Evolutionary conservation across 73 alveolate genomes (phyloP).

Genomic region (Blepharisma stoltei): DNA sequence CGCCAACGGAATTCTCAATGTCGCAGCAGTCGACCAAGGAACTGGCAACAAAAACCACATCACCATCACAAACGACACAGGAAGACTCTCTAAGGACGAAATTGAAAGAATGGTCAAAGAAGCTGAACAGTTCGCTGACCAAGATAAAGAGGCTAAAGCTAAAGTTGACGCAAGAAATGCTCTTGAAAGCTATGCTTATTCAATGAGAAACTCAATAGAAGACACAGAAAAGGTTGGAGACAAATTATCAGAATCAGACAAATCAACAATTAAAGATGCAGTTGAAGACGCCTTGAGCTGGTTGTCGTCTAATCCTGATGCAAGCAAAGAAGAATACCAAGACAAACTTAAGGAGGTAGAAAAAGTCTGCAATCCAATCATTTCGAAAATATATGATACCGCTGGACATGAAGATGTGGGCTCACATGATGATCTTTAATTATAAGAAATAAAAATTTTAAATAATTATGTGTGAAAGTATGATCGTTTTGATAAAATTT

Average conservation of each 20-base stretch:
- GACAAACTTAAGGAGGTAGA: slow-evolving; percentile 66
- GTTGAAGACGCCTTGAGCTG: slow-evolving; percentile 77
- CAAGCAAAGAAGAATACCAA: slow-evolving; percentile 82
- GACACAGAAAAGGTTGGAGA: slow-evolving; percentile 75
- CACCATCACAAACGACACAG: slow-evolving; percentile 96
- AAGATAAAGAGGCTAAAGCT: slow-evolving; percentile 89
- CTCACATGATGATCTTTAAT: slow-evolving; percentile 38
- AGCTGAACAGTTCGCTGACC: slow-evolving; percentile 92
- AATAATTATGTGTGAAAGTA: no score
- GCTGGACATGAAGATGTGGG: slow-evolving; percentile 74
- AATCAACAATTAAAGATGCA: slow-evolving; percentile 73
- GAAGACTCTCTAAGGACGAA: slow-evolving; percentile 93
- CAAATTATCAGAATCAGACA: slow-evolving; percentile 68
- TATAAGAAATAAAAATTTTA: not conserved
- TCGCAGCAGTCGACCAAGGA: slow-evolving; percentile 88
- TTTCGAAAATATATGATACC: slow-evolving; percentile 78
- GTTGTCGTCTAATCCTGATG: slow-evolving; percentile 79
- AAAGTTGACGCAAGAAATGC: slow-evolving; percentile 93
- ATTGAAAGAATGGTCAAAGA: slow-evolving; percentile 84
- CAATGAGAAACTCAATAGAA: slow-evolving; percentile 89
- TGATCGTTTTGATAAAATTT: no score
- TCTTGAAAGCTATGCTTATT: slow-evolving; percentile 84
- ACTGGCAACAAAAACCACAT: slow-evolving; percentile 85
- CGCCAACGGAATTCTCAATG: slow-evolving; percentile 82
- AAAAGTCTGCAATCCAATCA: slow-evolving; percentile 83